A percentile compares a stretch with the other conserved stretches of the same genome.
Conservation (phyloP, 2,329 filamentous ascomycete genomes). For the Tolypocladium endophyticum region DNA sequence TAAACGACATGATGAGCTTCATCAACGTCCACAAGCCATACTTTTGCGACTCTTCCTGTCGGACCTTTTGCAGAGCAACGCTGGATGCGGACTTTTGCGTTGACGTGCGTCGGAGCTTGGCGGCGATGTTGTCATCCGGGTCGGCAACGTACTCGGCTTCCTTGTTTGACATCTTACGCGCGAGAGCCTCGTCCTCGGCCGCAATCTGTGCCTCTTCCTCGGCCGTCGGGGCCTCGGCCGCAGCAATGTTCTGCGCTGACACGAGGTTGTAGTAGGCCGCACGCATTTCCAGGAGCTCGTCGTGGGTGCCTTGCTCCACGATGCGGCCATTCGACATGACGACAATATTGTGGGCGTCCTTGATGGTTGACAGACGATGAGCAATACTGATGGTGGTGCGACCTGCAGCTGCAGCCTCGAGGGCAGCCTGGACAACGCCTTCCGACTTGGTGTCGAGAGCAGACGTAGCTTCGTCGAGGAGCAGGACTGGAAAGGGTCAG, state of each 20-base stretch:
- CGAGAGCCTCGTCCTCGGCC: conserved; percentile 37
- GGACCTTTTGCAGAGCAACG: conserved; percentile 49
- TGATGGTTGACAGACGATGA: conserved; percentile 90
- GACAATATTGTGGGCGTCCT: conserved; percentile 88
- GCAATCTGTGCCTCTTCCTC: conserved; percentile 42
- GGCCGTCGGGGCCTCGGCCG: conserved; percentile 40
- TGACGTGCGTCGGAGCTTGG: conserved; percentile 43
- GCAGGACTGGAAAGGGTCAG: conserved; percentile 42
- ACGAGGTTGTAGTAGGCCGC: conserved; percentile 79
- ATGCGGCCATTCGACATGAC: conserved; percentile 83
- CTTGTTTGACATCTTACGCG: conserved; percentile 34
- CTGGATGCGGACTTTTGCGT: conserved; percentile 58
- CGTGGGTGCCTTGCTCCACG: conserved; percentile 83
- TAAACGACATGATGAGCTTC: conserved; percentile 72
- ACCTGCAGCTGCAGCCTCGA: conserved; percentile 76
- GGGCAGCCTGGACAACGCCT: conserved; percentile 83
- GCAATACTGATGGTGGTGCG: conserved; percentile 95
- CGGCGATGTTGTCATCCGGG: conserved; percentile 50
- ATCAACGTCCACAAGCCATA: conserved; percentile 69
- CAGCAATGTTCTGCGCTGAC: conserved; percentile 73
- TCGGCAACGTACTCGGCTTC: conserved; percentile 36
- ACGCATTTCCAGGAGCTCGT: conserved; percentile 58
- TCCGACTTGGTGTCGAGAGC: conserved; percentile 92
- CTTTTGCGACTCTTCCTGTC: conserved; percentile 36
- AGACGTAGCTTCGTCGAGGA: conserved; percentile 91